Conservation (phyloP, 345 rosid genomes). For the Heritiera littoralis region DNA sequence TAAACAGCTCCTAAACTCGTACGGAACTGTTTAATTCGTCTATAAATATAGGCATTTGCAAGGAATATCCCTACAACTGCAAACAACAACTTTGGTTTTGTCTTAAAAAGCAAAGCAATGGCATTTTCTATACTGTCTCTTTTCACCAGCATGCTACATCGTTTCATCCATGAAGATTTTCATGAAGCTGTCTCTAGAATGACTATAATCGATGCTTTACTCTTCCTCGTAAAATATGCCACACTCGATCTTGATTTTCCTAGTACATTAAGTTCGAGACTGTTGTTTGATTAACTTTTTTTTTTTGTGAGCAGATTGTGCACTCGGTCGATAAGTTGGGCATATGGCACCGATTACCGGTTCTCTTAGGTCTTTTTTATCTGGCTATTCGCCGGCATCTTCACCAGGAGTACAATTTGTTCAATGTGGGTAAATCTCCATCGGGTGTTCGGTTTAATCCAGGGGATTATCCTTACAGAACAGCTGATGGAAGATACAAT, state of each 20-base stretch:
- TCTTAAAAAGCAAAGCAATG: no score
- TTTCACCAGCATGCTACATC: no score
- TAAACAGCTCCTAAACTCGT: no score
- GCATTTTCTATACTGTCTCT: no score
- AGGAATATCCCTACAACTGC: no score
- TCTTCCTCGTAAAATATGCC: neutral
- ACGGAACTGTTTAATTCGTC: no score
- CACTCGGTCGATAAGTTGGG: constrained; percentile 46
- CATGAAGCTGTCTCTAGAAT: constrained; percentile 6
- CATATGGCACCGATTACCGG: constrained; percentile 58
- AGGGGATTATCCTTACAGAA: constrained; percentile 50
- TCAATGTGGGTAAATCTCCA: constrained; percentile 54
- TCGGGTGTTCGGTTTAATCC: constrained; percentile 47
- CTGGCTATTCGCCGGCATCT: constrained; percentile 52
- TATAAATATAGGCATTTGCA: no score
- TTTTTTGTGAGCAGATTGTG: constrained; percentile 38
- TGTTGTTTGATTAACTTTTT: neutral
- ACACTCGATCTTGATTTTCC: no score
- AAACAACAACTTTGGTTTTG: no score
- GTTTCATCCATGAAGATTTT: neutral
- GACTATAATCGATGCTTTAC: neutral
- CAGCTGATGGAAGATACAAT: constrained; percentile 45
- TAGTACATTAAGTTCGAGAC: no score
- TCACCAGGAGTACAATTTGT: constrained; percentile 52
- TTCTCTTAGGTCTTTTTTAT: constrained; percentile 47